Evolutionary conservation across 176 grass and related monocot species (phyloP).

Genomic region (Bothriochloa decipiens): DNA sequence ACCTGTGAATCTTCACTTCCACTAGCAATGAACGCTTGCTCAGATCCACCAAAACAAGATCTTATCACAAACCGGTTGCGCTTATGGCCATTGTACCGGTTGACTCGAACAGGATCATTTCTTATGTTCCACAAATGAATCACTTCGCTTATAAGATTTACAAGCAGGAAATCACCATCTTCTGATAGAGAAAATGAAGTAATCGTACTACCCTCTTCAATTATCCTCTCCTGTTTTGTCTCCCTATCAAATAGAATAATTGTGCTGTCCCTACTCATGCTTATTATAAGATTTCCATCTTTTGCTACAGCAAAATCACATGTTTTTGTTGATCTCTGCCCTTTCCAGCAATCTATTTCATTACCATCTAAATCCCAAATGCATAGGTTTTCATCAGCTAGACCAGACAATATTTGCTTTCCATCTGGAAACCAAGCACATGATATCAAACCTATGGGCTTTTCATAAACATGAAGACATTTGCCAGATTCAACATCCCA

Average conservation of each 20-base stretch:
- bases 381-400: constrained; percentile 56
- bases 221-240: constrained; percentile 62
- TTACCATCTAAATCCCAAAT: constrained; percentile 67
- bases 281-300: constrained; percentile 75
- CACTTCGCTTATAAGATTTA: constrained; percentile 65
- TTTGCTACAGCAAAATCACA: constrained; percentile 64
- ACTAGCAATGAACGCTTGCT: constrained; percentile 89
- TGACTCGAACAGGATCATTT: constrained; percentile 64
- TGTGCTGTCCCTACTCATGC: constrained; percentile 49
- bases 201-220: constrained; percentile 69
- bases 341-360: constrained; percentile 69
- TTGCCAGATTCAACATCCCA: constrained; percentile 81
- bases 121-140: constrained; percentile 96
- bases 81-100: constrained; percentile 73
- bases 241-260: constrained; percentile 75
- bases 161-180: constrained; percentile 84
- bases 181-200: constrained; percentile 85
- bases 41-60: constrained; percentile 93
- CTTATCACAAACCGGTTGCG: constrained; percentile 77
- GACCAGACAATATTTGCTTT: constrained; percentile 60
- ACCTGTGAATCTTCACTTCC: constrained; percentile 96
- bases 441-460: constrained; percentile 61
- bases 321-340: constrained; percentile 56
- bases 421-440: constrained; percentile 79
- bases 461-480: constrained; percentile 77